Conservation (phyloP, 2,329 filamentous ascomycete species). For the Colletotrichum acutatum region DNA sequence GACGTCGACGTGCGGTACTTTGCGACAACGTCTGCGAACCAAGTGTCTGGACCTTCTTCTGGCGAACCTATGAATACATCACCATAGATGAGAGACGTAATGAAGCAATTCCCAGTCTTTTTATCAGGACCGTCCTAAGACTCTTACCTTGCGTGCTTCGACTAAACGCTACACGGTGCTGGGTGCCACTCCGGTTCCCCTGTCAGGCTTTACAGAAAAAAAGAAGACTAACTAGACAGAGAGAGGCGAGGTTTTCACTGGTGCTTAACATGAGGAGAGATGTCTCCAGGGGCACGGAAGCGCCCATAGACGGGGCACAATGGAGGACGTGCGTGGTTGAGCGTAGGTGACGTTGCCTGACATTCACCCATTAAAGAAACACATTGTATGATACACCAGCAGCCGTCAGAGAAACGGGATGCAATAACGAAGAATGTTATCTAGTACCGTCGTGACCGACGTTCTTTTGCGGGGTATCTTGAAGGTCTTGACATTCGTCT, state of each 20-base stretch:
- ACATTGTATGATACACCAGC: conserved; percentile 34
- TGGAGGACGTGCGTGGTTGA: not conserved
- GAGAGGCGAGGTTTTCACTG: not conserved
- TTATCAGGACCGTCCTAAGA: conserved; percentile 17
- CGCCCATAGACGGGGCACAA: not conserved
- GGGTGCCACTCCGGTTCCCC: conserved; percentile 16
- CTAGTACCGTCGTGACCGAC: not conserved
- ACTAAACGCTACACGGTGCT: conserved; percentile 14
- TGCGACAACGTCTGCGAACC: conserved; percentile 86
- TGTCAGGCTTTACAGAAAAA: conserved; percentile 3
- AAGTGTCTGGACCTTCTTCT: conserved; percentile 58
- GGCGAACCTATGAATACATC: conserved; percentile 74
- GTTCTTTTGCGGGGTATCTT: conserved; percentile 7
- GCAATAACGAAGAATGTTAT: conserved; percentile 6
- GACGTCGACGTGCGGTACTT: conserved; percentile 99
- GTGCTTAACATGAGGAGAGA: not conserved
- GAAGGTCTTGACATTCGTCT: conserved; percentile 10
- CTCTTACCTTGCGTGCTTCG: conserved; percentile 25
- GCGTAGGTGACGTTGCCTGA: conserved; percentile 17
- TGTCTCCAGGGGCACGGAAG: conserved; percentile 1
- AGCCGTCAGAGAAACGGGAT: conserved; percentile 21
- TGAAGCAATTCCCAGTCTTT: conserved; percentile 64
- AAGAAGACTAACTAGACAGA: conserved; percentile 17
- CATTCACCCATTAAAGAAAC: conserved; percentile 3
- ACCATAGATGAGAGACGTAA: conserved; percentile 66